These are phyloP conservation scores for Saprolegnia diclina DNA, from an alignment of 352 stramenopile species.

Conservation along the genomic window DNA sequence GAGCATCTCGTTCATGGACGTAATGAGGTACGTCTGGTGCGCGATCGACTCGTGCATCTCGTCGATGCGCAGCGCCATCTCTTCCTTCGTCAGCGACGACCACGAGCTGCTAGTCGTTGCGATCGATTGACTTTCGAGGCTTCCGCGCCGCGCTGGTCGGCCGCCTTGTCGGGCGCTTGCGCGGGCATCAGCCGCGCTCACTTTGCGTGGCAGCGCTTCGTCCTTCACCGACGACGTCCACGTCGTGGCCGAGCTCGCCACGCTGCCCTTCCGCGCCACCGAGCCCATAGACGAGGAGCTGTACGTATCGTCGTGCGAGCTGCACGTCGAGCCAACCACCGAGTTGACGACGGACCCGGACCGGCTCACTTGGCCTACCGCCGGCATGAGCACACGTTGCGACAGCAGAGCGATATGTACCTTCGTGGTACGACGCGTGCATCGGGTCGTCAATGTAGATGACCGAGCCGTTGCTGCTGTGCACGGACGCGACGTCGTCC, in stretches of 20 bases:
- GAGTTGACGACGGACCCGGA: not conserved
- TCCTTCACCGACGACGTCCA: not conserved
- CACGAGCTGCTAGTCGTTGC: not conserved
- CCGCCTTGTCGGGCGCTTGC: no score
- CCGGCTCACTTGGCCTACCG: not conserved
- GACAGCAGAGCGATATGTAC: no score
- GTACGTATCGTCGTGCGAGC: not conserved
- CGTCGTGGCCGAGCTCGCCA: not conserved
- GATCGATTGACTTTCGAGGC: not conserved
- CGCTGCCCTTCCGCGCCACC: not conserved
- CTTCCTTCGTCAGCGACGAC: constrained; percentile 8
- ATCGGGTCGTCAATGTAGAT: not conserved
- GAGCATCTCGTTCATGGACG: constrained; percentile 15
- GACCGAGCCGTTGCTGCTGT: not conserved
- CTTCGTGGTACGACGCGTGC: not conserved
- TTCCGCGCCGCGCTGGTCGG: not conserved
- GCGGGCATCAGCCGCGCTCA: not conserved
- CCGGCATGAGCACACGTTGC: no score
- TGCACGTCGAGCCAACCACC: not conserved
- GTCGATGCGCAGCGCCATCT: constrained; percentile 16
- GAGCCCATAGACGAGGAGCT: not conserved
- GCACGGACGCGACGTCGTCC: not conserved
- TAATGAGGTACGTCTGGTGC: not conserved
- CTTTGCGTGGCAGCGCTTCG: not conserved
- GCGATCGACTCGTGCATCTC: constrained; percentile 21